Conservation (phyloP, 192 early-diverging fungal species). For the Backusella westeae region DNA sequence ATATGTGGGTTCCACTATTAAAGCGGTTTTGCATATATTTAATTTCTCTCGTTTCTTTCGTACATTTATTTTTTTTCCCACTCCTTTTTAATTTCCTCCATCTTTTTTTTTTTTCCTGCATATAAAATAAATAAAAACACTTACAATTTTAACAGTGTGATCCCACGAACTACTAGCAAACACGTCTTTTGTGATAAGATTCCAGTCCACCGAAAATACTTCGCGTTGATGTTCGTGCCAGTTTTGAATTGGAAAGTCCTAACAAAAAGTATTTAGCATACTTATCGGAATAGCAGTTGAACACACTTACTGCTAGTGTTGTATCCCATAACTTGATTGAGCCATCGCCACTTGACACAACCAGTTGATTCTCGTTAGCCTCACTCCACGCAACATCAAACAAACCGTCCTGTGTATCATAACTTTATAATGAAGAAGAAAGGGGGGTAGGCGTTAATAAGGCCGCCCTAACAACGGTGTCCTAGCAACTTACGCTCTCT, state of each 20-base stretch:
- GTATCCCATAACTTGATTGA: constrained; percentile 95
- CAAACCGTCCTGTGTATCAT: constrained; percentile 95
- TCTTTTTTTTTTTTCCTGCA: background rate
- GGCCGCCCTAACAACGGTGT: background rate
- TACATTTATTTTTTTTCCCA: background rate
- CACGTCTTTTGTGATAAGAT: constrained; percentile 82
- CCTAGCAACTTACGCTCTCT: constrained; percentile 60
- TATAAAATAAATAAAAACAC: constrained; percentile 10
- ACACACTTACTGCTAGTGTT: constrained; percentile 65
- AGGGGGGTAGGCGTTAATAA: background rate
- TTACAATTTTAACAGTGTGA: constrained; percentile 86
- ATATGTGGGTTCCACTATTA: constrained; percentile 82
- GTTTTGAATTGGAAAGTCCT: constrained; percentile 86
- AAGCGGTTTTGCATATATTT: background rate
- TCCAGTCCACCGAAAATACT: constrained; percentile 95
- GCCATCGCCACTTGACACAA: constrained; percentile 91
- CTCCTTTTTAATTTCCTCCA: background rate
- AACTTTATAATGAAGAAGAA: constrained; percentile 48
- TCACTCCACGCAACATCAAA: constrained; percentile 98
- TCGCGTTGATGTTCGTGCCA: constrained; percentile 95
- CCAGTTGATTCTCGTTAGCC: constrained; percentile 91
- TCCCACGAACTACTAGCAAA: constrained; percentile 97
- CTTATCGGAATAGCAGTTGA: background rate
- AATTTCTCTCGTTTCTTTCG: background rate
- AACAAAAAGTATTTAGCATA: background rate